Conservation (phyloP, 345 rosid species). For the Euphorbia pulcherrima region DNA sequence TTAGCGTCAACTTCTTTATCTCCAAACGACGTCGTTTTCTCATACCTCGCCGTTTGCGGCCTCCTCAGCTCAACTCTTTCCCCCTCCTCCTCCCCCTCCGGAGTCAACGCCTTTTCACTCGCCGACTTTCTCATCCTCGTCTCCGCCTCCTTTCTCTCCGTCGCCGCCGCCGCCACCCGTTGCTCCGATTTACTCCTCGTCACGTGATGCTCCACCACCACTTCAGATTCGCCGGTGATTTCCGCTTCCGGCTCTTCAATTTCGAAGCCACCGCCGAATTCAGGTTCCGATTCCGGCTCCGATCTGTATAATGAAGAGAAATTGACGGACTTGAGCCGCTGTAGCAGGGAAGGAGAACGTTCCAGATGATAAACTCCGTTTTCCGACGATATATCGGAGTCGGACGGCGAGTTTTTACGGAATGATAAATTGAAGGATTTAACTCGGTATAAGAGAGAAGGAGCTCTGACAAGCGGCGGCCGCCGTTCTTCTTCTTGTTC, state of each 20-base stretch:
- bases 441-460: slow-evolving; percentile 57
- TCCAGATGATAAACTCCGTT: not conserved
- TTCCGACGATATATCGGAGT: slow-evolving; percentile 2
- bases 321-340: slow-evolving; percentile 21
- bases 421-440: slow-evolving; percentile 47
- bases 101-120: slow-evolving; percentile 42
- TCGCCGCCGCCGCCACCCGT: slow-evolving; percentile 14
- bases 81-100: slow-evolving; percentile 17
- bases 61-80: slow-evolving; percentile 18
- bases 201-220: slow-evolving; percentile 15
- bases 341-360: slow-evolving; percentile 8
- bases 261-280: too few species aligned
- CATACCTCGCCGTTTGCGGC: slow-evolving; percentile 18
- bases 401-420: slow-evolving; percentile 34
- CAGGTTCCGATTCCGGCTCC: not conserved
- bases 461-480: slow-evolving; percentile 34
- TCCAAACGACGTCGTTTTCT: slow-evolving; percentile 17
- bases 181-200: slow-evolving; percentile 45
- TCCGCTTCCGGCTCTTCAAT: not conserved
- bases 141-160: slow-evolving; percentile 12
- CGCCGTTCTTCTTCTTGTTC: not conserved
- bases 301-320: slow-evolving; percentile 10
- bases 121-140: slow-evolving; percentile 70
- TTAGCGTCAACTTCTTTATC: slow-evolving; percentile 41
- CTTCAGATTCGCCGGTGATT: too few species aligned